These are phyloP conservation scores for Inonotus hispidus DNA, from an alignment of 1,284 basidiomycete genomes.

Conservation along the genomic window DNA sequence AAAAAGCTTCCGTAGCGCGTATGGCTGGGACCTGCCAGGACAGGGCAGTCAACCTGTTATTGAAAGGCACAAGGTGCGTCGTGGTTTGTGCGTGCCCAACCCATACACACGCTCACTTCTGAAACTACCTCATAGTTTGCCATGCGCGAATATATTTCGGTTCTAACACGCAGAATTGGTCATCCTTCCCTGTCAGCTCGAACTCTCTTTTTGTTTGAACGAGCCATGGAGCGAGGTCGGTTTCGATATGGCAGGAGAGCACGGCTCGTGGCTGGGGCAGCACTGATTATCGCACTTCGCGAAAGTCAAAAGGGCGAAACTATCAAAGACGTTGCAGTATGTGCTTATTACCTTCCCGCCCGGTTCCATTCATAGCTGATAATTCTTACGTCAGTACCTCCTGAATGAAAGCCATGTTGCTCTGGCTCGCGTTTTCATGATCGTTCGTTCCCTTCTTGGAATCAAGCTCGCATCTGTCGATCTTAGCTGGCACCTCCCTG, in stretches of 20 bases:
- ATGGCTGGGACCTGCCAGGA: slow-evolving; percentile 52
- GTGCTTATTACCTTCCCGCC: slow-evolving; percentile 21
- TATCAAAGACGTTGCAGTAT: slow-evolving; percentile 58
- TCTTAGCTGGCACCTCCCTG: slow-evolving; percentile 36
- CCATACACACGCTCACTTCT: neutral
- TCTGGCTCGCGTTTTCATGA: slow-evolving; percentile 50
- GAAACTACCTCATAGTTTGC: slow-evolving; percentile 39
- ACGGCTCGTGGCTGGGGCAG: slow-evolving; percentile 58
- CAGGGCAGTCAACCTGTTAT: slow-evolving; percentile 57
- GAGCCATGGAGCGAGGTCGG: slow-evolving; percentile 48
- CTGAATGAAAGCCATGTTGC: slow-evolving; percentile 47
- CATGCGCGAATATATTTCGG: slow-evolving; percentile 55
- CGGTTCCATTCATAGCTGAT: slow-evolving; percentile 16
- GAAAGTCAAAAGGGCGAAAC: slow-evolving; percentile 61
- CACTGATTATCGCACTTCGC: slow-evolving; percentile 60
- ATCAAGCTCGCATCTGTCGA: slow-evolving; percentile 41
- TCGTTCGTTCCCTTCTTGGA: slow-evolving; percentile 43
- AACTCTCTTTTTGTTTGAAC: slow-evolving; percentile 58
- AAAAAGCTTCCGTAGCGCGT: slow-evolving; percentile 39
- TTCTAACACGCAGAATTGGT: slow-evolving; percentile 50
- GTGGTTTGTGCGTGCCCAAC: neutral
- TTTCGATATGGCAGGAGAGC: slow-evolving; percentile 69
- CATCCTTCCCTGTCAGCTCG: slow-evolving; percentile 53
- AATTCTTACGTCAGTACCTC: slow-evolving; percentile 34
- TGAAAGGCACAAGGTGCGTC: slow-evolving; percentile 48